These are phyloP conservation scores for Eustoma russellianum DNA, from an alignment of 257 asterid genomes.

Conservation along the genomic window DNA sequence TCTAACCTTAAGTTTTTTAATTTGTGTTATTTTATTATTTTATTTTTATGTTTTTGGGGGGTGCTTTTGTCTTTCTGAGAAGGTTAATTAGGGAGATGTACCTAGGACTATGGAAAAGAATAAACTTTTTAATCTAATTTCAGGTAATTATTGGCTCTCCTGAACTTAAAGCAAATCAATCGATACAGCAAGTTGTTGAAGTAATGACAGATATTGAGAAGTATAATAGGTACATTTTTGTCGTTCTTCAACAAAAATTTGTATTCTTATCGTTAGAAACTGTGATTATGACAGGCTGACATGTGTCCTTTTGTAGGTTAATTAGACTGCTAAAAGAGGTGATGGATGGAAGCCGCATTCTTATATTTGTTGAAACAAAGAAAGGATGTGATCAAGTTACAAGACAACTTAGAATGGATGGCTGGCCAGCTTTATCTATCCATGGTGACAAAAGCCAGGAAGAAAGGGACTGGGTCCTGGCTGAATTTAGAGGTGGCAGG, in stretches of 20 bases:
- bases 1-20: too few relatives aligned
- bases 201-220: constrained; percentile 73
- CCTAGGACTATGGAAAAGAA: neutral
- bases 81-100: neutral
- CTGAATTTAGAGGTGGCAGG: constrained; percentile 82
- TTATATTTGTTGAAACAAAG: constrained; percentile 85
- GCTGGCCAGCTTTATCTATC: constrained; percentile 92
- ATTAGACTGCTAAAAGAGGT: constrained; percentile 61
- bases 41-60: constrained; percentile 6
- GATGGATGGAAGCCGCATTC: constrained; percentile 80
- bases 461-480: constrained; percentile 90
- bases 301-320: constrained; percentile 39
- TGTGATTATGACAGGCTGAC: constrained; percentile 20
- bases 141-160: constrained; percentile 79
- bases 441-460: constrained; percentile 93
- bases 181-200: constrained; percentile 74
- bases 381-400: constrained; percentile 92
- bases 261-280: constrained; percentile 1
- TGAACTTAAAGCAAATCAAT: constrained; percentile 76
- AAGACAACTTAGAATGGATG: constrained; percentile 79
- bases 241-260: neutral
- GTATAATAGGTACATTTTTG: constrained; percentile 58
- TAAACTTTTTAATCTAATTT: neutral
- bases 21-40: too few relatives aligned
- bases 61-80: neutral